A percentile compares a stretch with the other conserved stretches of the same genome.
phyloP scores from a whole-genome alignment of 495 filamentous ascomycete genomes.

The Aspergillus incahuasiensis region DNA sequence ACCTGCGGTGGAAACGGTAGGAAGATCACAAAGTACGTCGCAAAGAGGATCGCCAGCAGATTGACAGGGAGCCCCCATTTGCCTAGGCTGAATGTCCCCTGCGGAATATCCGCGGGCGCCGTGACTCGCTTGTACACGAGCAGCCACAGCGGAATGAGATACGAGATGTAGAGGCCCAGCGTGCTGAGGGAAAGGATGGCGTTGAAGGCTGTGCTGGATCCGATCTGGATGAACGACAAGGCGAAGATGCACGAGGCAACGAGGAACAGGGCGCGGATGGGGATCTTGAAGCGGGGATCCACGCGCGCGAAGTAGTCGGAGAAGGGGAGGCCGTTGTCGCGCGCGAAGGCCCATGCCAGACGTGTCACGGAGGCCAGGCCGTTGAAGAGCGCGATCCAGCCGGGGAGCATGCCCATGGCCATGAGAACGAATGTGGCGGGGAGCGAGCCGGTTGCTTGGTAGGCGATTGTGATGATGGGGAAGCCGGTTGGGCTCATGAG shows the following conservation, averaged over 20 bases:
- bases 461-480: slow-evolving; percentile 51
- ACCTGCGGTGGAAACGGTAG: slow-evolving; percentile 40
- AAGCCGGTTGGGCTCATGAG: slow-evolving; percentile 38
- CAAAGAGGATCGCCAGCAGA: slow-evolving; percentile 35
- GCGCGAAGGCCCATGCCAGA: slow-evolving; percentile 56
- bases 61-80: slow-evolving; percentile 38
- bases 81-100: slow-evolving; percentile 30
- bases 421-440: slow-evolving; percentile 43
- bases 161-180: slow-evolving; percentile 45
- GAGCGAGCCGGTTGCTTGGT: slow-evolving; percentile 44
- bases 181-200: slow-evolving; percentile 48
- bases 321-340: slow-evolving; percentile 57
- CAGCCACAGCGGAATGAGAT: slow-evolving; percentile 44
- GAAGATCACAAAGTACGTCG: slow-evolving; percentile 40
- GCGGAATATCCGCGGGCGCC: slow-evolving; percentile 18
- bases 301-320: slow-evolving; percentile 44
- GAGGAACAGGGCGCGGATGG: slow-evolving; percentile 45
- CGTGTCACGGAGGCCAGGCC: slow-evolving; percentile 50
- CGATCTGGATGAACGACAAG: slow-evolving; percentile 50
- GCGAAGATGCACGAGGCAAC: slow-evolving; percentile 29
- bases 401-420: slow-evolving; percentile 33
- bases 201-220: slow-evolving; percentile 42
- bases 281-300: slow-evolving; percentile 41
- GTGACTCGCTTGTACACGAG: slow-evolving; percentile 29
- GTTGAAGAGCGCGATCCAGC: slow-evolving; percentile 43